These are phyloP conservation scores for Calonectria pteridis DNA, from an alignment of 2,329 filamentous ascomycete species.

Conservation along the genomic window DNA sequence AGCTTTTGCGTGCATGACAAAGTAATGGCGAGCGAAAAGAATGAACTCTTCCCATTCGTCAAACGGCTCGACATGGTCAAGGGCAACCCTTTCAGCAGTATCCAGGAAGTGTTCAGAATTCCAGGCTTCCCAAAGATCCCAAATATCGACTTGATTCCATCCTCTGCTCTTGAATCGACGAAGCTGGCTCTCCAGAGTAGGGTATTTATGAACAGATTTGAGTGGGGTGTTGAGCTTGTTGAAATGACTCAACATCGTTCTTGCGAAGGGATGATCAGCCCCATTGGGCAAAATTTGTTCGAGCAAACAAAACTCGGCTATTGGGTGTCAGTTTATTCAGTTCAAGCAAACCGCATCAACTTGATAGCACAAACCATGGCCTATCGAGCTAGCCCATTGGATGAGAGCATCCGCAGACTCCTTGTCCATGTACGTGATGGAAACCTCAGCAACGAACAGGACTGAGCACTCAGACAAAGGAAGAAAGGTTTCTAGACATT, in stretches of 20 bases:
- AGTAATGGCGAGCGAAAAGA: conserved; percentile 87
- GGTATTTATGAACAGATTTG: conserved; percentile 80
- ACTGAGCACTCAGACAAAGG: conserved; percentile 71
- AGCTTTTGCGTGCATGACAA: conserved; percentile 74
- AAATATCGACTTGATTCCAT: conserved; percentile 73
- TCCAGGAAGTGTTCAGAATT: conserved; percentile 75
- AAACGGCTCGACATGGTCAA: conserved; percentile 84
- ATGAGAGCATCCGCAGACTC: conserved; percentile 80
- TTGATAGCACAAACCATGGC: conserved; percentile 68
- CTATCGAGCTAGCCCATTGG: conserved; percentile 79
- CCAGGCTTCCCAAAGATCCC: conserved; percentile 88
- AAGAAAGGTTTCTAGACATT: conserved; percentile 69
- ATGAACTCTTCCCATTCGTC: conserved; percentile 98
- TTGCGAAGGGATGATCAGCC: conserved; percentile 82
- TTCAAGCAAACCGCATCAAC: not conserved
- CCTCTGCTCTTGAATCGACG: conserved; percentile 76
- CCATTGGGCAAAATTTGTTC: conserved; percentile 90
- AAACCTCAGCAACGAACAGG: conserved; percentile 90
- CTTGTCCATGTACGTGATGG: conserved; percentile 89
- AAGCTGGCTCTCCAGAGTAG: conserved; percentile 73
- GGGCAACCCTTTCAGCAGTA: conserved; percentile 65
- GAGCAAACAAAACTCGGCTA: conserved; percentile 82
- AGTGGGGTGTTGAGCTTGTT: conserved; percentile 83
- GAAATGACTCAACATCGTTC: conserved; percentile 88
- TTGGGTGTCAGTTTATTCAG: conserved; percentile 32